Conservation (phyloP, 2,329 filamentous ascomycete species). For the Verticillium dahliae region DNA sequence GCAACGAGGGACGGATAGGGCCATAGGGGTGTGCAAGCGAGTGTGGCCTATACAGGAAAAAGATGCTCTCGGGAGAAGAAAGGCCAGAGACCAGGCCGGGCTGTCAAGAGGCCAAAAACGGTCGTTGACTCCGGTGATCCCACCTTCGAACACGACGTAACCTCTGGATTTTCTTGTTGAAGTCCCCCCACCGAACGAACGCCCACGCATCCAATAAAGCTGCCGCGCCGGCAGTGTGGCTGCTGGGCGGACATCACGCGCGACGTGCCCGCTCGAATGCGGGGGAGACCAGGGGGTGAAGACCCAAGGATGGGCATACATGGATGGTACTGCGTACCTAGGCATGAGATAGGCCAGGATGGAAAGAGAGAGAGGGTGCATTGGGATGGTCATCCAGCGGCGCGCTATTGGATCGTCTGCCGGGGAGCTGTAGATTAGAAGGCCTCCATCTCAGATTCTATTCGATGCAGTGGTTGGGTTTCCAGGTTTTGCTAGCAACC, state of each 20-base stretch:
- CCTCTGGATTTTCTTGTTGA: background rate
- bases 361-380: background rate
- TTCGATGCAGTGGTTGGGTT: background rate
- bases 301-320: background rate
- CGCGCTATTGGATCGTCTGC: background rate
- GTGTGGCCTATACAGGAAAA: too few species aligned
- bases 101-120: background rate
- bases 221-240: background rate
- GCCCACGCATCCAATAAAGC: background rate
- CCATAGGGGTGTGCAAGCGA: too few species aligned
- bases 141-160: background rate
- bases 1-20: too few species aligned
- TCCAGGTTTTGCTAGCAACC: background rate
- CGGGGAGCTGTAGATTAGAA: background rate
- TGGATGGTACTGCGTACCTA: background rate
- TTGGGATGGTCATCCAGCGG: background rate
- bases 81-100: background rate
- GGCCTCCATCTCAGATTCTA: background rate
- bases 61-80: background rate
- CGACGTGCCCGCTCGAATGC: background rate
- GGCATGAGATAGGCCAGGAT: background rate
- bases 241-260: background rate
- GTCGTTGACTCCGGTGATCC: background rate
- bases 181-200: background rate
- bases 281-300: background rate